Conservation (phyloP, 2,329 filamentous ascomycete genomes). For the Ophiocordyceps camponoti-saundersi region DNA sequence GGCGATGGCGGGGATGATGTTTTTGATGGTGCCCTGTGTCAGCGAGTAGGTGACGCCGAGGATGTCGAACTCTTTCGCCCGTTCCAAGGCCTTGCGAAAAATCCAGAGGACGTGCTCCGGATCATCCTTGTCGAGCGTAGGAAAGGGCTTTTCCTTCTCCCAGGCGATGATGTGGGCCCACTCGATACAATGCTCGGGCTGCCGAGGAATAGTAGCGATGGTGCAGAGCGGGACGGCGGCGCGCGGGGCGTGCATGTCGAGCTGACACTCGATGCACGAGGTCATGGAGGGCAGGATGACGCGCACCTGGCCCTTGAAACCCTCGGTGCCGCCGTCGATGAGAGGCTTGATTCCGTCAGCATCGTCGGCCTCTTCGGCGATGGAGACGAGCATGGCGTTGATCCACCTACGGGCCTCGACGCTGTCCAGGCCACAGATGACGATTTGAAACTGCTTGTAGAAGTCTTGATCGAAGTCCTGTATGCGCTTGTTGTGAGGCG, state of each 20-base stretch:
- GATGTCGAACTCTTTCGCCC: conserved; percentile 81
- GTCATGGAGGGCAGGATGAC: conserved; percentile 86
- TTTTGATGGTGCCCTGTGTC: conserved; percentile 96
- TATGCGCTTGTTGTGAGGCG: conserved; percentile 83
- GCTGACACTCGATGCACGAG: conserved; percentile 93
- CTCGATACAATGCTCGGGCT: conserved; percentile 95
- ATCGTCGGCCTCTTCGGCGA: conserved; percentile 64
- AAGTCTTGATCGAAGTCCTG: conserved; percentile 94
- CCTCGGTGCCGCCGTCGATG: conserved; percentile 93
- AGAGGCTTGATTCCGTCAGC: conserved; percentile 81
- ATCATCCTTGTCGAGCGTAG: conserved; percentile 83
- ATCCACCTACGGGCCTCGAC: conserved; percentile 98
- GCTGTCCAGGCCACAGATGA: conserved; percentile 89
- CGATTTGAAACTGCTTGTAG: conserved; percentile 90
- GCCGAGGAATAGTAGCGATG: conserved; percentile 85
- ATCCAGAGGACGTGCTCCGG: conserved; percentile 97
- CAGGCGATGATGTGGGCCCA: conserved; percentile 98
- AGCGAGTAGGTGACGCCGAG: conserved; percentile 84
- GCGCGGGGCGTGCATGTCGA: conserved; percentile 96
- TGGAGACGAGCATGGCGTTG: conserved; percentile 78
- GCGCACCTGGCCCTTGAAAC: conserved; percentile 92
- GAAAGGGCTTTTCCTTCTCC: conserved; percentile 72
- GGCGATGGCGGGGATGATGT: conserved; percentile 96
- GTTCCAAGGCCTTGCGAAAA: conserved; percentile 64
- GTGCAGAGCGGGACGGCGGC: conserved; percentile 95